Conservation (phyloP, 1,139 yeast genomes). For the Yamadazyma diospyri region DNA sequence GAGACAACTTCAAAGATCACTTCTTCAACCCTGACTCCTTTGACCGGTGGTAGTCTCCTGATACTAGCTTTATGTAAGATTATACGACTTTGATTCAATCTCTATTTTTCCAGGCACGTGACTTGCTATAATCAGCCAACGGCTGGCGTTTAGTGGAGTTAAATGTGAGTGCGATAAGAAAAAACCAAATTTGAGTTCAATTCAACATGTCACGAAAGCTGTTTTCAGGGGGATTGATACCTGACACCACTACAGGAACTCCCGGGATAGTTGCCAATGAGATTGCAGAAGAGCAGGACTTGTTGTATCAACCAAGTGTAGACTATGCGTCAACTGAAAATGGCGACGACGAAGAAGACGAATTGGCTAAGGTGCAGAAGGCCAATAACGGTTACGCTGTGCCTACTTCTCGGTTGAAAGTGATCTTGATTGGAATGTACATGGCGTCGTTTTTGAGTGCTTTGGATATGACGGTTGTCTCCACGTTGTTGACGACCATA, state of each 20-base stretch:
- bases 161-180: no score
- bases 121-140: no score
- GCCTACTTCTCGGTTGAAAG: constrained; percentile 27
- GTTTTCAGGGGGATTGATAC: no score
- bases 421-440: constrained; percentile 33
- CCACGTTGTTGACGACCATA: constrained; percentile 39
- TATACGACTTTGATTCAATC: no score
- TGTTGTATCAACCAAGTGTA: constrained; percentile 14
- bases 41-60: no score
- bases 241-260: constrained; percentile 40
- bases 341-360: constrained; percentile 7
- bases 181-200: no score
- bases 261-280: constrained; percentile 51
- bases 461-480: constrained; percentile 42
- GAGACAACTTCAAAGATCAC: constrained; percentile 35
- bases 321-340: constrained; percentile 14
- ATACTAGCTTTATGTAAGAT: no score
- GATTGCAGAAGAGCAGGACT: constrained; percentile 39
- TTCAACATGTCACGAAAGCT: no score
- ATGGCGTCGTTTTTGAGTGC: constrained; percentile 43
- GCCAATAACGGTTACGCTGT: constrained; percentile 29
- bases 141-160: no score
- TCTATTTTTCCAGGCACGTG: no score
- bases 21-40: constrained; percentile 10
- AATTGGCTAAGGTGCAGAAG: constrained; percentile 4